Percentiles rank a stretch among this genome's conserved stretches.
These are phyloP conservation scores for Penicillium capsulatum DNA, from an alignment of 2,329 filamentous ascomycete genomes.

Conservation along the genomic window DNA sequence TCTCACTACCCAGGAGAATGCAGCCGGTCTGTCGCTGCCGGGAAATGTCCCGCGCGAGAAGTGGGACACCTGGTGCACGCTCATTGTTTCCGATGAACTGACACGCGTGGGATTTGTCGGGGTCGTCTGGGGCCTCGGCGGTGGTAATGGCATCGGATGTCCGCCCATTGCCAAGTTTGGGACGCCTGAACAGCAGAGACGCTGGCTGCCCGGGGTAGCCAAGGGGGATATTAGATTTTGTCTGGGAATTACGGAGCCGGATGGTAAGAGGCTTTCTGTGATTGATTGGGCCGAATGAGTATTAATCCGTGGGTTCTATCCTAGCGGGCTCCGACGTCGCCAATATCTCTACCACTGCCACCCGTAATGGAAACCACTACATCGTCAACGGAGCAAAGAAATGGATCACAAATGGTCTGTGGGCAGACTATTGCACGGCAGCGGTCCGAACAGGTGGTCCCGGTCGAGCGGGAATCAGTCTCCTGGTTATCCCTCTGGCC, in stretches of 20 bases:
- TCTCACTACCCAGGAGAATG: conserved; percentile 37
- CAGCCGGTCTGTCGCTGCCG: conserved; percentile 39
- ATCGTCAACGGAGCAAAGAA: conserved; percentile 65
- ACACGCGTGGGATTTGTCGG: conserved; percentile 55
- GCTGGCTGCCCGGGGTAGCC: conserved; percentile 58
- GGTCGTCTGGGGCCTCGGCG: conserved; percentile 55
- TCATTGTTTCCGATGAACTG: conserved; percentile 55
- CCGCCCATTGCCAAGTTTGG: conserved; percentile 63
- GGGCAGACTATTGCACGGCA: conserved; percentile 59
- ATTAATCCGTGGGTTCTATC: conserved; percentile 14
- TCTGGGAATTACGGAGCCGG: conserved; percentile 62
- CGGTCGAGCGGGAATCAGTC: conserved; percentile 56
- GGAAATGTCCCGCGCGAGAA: conserved; percentile 47
- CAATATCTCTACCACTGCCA: conserved; percentile 58
- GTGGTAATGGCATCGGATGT: conserved; percentile 59
- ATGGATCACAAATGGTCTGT: conserved; percentile 62
- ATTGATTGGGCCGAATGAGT: conserved; percentile 58
- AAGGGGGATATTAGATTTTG: conserved; percentile 59
- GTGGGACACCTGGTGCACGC: conserved; percentile 55
- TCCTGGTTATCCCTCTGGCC: conserved; percentile 64
- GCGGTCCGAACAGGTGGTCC: conserved; percentile 58
- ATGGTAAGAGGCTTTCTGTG: conserved; percentile 41
- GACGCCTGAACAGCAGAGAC: conserved; percentile 54
- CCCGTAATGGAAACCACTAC: conserved; percentile 50
- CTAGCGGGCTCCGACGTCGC: conserved; percentile 62